Conservation (phyloP, 805 yeast species). For the Saturnispora zaruensis region DNA sequence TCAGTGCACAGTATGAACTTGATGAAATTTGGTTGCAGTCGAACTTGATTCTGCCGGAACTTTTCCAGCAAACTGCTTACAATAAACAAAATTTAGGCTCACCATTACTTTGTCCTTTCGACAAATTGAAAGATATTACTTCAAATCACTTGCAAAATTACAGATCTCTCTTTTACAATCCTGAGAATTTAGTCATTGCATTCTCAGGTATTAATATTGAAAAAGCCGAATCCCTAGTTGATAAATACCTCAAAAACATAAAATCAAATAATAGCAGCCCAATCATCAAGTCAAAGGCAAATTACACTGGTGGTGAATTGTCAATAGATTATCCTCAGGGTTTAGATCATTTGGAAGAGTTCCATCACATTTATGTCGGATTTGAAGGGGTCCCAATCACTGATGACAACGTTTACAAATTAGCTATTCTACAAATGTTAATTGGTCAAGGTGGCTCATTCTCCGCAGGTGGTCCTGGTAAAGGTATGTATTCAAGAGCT, state of each 20-base stretch:
- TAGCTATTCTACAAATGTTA: constrained; percentile 82
- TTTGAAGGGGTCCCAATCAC: constrained; percentile 81
- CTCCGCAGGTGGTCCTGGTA: constrained; percentile 98
- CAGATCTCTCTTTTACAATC: constrained; percentile 59
- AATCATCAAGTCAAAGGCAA: constrained; percentile 32
- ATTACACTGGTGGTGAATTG: constrained; percentile 53
- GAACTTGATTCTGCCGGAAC: constrained; percentile 79
- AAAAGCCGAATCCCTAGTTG: constrained; percentile 55
- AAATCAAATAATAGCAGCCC: constrained; percentile 19
- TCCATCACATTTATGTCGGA: constrained; percentile 77
- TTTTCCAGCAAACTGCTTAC: constrained; percentile 81
- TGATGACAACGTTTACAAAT: constrained; percentile 80
- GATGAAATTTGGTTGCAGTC: constrained; percentile 76
- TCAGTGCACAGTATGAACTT: constrained; percentile 72
- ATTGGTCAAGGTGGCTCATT: constrained; percentile 97
- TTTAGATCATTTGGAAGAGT: constrained; percentile 64
- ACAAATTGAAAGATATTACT: constrained; percentile 48
- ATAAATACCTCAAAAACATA: constrained; percentile 59
- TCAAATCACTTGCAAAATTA: constrained; percentile 46
- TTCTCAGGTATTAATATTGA: constrained; percentile 78
- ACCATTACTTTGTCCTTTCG: constrained; percentile 76
- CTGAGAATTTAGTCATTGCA: constrained; percentile 76
- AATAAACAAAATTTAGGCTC: constrained; percentile 66
- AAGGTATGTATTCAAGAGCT: constrained; percentile 94
- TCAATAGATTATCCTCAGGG: constrained; percentile 45